Evolutionary conservation across 2,329 filamentous ascomycete species (phyloP).

Genomic region (Davidsoniella australis): DNA sequence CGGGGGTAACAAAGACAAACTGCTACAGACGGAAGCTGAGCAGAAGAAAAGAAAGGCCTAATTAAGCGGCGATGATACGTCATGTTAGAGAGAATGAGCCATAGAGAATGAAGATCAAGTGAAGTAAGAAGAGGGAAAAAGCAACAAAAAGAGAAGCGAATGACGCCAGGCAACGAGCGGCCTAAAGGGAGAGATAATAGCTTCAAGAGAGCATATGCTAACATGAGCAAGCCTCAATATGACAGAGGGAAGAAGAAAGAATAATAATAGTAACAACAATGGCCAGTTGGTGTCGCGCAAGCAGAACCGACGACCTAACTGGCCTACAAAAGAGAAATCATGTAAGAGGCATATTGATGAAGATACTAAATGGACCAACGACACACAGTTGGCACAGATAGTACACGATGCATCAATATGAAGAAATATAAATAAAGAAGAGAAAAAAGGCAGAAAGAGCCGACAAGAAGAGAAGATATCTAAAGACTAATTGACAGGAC

Average conservation of each 20-base stretch:
- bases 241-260: not conserved
- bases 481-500: not conserved
- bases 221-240: not conserved
- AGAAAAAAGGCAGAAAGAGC: conserved; percentile 2
- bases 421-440: conserved; percentile 3
- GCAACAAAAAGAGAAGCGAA: conserved; percentile 3
- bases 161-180: not conserved
- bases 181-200: not conserved
- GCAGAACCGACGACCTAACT: no score
- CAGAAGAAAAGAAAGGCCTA: conserved; percentile 24
- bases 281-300: no score
- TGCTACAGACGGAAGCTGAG: conserved; percentile 11
- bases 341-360: conserved; percentile 1
- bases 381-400: conserved; percentile 4
- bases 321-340: not conserved
- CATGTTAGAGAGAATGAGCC: conserved; percentile 38
- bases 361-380: not conserved
- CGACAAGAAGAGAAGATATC: not conserved
- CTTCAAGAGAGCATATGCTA: no score
- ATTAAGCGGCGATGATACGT: conserved; percentile 22
- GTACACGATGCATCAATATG: not conserved
- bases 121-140: conserved; percentile 12
- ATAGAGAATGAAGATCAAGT: conserved; percentile 16
- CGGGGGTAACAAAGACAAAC: conserved; percentile 17
- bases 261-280: not conserved